Percentiles rank a stretch among this genome's conserved stretches.
Conservation (phyloP, 2,329 filamentous ascomycete species). For the Botrytis cinerea region DNA sequence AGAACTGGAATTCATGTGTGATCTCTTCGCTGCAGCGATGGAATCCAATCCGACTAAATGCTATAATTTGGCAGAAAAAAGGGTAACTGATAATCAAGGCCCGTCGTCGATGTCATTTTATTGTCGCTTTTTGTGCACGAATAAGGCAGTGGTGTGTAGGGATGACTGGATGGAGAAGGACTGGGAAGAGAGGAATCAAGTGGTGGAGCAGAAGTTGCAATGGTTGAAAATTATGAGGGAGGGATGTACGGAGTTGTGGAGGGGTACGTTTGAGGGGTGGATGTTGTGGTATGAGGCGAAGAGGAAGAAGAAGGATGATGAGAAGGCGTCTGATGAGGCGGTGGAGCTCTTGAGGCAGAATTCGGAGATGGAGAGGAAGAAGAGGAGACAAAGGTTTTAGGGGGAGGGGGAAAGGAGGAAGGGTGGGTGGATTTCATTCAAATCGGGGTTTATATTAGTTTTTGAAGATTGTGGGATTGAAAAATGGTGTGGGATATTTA, state of each 20-base stretch:
- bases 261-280: neutral
- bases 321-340: neutral
- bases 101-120: neutral
- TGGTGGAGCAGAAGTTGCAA: neutral
- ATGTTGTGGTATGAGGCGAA: neutral
- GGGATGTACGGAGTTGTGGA: neutral
- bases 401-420: too few species aligned
- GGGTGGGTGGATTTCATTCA: too few species aligned
- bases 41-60: neutral
- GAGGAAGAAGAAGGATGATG: neutral
- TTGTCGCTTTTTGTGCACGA: neutral
- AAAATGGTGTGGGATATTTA: too few species aligned
- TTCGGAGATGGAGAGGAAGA: neutral
- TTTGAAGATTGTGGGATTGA: neutral
- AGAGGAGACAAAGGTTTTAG: neutral
- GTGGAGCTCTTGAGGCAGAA: neutral
- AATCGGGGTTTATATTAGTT: rapidly evolving
- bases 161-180: neutral
- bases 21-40: neutral
- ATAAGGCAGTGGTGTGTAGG: neutral
- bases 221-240: neutral
- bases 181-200: neutral
- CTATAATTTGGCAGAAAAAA: neutral
- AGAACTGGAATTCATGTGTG: neutral
- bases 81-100: neutral